Percentiles rank a stretch among this genome's conserved stretches.
Evolutionary conservation across 257 asterid species (phyloP).

Genomic region (Coffea eugenioides): DNA sequence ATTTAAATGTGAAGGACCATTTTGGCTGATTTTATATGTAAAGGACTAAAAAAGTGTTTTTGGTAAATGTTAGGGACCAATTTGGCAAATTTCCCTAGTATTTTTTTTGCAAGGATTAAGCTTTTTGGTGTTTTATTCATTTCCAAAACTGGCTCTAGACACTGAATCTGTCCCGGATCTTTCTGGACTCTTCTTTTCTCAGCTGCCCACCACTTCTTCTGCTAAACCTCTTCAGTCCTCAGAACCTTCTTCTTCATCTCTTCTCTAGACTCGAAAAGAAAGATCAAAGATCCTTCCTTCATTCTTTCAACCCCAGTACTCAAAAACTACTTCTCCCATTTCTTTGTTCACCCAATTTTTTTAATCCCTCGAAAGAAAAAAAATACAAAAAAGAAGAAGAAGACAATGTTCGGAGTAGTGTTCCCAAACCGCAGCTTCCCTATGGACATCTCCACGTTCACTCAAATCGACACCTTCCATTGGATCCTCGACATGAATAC

Average conservation of each 20-base stretch:
- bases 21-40: too few species aligned
- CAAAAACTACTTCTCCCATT: not conserved
- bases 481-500: slow-evolving; percentile 98
- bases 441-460: slow-evolving; percentile 83
- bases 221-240: not conserved
- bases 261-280: not conserved
- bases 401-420: slow-evolving; percentile 77
- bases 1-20: too few species aligned
- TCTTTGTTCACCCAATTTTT: not conserved
- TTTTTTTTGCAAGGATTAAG: too few species aligned
- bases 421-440: slow-evolving; percentile 97
- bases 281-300: not conserved
- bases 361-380: too few species aligned
- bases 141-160: too few species aligned
- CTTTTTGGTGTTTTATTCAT: too few species aligned
- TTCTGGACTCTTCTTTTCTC: not conserved
- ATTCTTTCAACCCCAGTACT: too few species aligned
- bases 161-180: not conserved
- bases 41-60: too few species aligned
- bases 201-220: not conserved
- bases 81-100: too few species aligned
- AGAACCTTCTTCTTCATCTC: not conserved
- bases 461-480: slow-evolving; percentile 89
- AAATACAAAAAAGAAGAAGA: not conserved
- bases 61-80: too few species aligned